Conservation (phyloP, 192 early-diverging fungal genomes). For the Cetraspora pellucida region DNA sequence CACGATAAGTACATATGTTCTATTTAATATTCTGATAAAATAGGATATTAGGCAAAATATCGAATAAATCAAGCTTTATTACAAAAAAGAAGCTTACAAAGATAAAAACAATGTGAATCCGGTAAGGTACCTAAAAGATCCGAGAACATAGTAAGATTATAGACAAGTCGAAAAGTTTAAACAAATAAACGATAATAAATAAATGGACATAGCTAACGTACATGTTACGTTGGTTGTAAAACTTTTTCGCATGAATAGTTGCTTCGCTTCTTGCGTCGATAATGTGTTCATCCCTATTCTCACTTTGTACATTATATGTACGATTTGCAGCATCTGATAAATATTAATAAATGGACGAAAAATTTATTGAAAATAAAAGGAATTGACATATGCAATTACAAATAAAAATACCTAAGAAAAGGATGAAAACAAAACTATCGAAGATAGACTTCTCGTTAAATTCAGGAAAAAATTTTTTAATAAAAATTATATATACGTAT, state of each 20-base stretch:
- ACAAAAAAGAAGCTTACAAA: slow-evolving; percentile 37
- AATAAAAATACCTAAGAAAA: slow-evolving; percentile 50
- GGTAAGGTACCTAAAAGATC: slow-evolving; percentile 53
- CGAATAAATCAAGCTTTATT: not conserved
- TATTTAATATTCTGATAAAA: slow-evolving; percentile 50
- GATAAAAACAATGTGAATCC: slow-evolving; percentile 59
- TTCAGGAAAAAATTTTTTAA: not conserved
- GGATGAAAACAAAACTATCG: slow-evolving; percentile 54
- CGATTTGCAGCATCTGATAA: slow-evolving; percentile 54
- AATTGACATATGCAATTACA: slow-evolving; percentile 2
- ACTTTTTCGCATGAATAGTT: slow-evolving; percentile 49
- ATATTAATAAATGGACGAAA: not conserved
- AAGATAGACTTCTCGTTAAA: not conserved
- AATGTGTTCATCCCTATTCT: slow-evolving; percentile 24
- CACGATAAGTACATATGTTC: slow-evolving; percentile 55
- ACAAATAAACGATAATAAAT: not conserved
- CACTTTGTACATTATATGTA: slow-evolving; percentile 40
- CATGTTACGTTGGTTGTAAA: slow-evolving; percentile 63
- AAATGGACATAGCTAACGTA: slow-evolving; percentile 33
- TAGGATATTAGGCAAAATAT: not conserved
- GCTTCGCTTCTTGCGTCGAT: slow-evolving; percentile 44
- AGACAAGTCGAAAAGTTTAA: not conserved
- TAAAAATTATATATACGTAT: not conserved
- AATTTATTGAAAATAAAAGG: not conserved
- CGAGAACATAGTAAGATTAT: not conserved